A percentile compares a stretch with the other conserved stretches of the same genome.
Conservation (phyloP, 2,329 filamentous ascomycete species). For the Cercospora canescens region DNA sequence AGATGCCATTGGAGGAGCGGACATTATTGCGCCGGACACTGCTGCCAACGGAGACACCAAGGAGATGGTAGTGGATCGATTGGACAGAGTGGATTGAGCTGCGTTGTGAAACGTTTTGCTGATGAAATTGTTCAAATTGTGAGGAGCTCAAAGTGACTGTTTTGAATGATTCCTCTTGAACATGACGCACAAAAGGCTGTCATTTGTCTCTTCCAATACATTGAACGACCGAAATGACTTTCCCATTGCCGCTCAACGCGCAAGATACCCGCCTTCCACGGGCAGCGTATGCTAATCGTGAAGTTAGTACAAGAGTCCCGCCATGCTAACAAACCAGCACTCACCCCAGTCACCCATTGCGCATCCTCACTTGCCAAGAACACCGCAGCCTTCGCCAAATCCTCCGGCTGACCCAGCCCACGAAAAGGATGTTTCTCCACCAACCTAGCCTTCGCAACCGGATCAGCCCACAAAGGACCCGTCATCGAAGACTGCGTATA, state of each 20-base stretch:
- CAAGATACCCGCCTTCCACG: slow-evolving; percentile 23
- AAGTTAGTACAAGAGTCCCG: neutral
- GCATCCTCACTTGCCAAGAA: slow-evolving; percentile 48
- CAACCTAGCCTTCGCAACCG: slow-evolving; percentile 27
- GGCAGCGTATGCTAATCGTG: slow-evolving; percentile 19
- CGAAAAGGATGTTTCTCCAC: slow-evolving; percentile 38
- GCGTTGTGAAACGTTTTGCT: neutral
- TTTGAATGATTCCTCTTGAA: no score
- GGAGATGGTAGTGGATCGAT: slow-evolving; percentile 10
- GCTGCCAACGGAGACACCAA: neutral
- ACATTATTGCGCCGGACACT: neutral
- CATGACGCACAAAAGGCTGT: no score
- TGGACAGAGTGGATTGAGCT: neutral
- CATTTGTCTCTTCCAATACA: neutral
- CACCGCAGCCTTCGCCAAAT: slow-evolving; percentile 47
- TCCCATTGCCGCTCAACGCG: neutral
- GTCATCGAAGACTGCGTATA: slow-evolving; percentile 30
- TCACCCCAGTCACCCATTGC: slow-evolving; percentile 25
- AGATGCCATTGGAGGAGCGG: slow-evolving; percentile 13
- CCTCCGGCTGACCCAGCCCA: slow-evolving; percentile 36
- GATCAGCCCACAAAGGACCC: slow-evolving; percentile 22
- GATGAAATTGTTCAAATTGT: no score
- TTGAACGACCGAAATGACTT: neutral
- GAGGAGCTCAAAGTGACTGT: no score
- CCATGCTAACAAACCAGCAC: neutral